Conservation (phyloP, 441 rosid genomes). For the Eruca vesicaria region DNA sequence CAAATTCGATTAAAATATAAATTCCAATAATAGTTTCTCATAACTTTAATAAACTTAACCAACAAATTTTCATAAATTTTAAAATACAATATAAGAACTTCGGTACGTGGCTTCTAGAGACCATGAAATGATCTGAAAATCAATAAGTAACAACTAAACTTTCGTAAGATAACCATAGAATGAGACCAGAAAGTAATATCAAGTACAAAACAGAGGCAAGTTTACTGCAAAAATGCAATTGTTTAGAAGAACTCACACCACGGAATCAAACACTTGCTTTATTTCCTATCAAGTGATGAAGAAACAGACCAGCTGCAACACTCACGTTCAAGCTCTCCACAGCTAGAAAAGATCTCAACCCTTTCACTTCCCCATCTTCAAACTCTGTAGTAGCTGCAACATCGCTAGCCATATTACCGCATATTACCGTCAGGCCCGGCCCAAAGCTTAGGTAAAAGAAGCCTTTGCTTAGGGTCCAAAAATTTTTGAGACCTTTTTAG, state of each 20-base stretch:
- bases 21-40: too few relatives aligned
- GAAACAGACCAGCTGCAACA: too few relatives aligned
- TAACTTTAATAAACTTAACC: too few relatives aligned
- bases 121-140: neutral
- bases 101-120: neutral
- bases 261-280: conserved; percentile 29
- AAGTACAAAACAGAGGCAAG: neutral
- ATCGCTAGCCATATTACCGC: conserved; percentile 57
- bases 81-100: neutral
- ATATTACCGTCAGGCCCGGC: too few relatives aligned
- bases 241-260: neutral
- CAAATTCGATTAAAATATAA: too few relatives aligned
- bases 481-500: too few relatives aligned
- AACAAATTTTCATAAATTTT: too few relatives aligned
- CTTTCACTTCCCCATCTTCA: conserved; percentile 44
- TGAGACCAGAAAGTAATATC: neutral
- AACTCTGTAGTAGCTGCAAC: conserved; percentile 33
- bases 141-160: neutral
- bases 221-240: too few relatives aligned
- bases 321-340: too few relatives aligned
- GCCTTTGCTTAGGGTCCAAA: too few relatives aligned
- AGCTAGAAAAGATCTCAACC: conserved; percentile 51
- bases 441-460: too few relatives aligned
- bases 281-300: too few relatives aligned
- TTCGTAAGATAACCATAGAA: neutral